Percentiles rank a stretch among this genome's conserved stretches.
These are phyloP conservation scores for Penicillium riverlandense DNA, from an alignment of 495 filamentous ascomycete genomes.

Conservation along the genomic window DNA sequence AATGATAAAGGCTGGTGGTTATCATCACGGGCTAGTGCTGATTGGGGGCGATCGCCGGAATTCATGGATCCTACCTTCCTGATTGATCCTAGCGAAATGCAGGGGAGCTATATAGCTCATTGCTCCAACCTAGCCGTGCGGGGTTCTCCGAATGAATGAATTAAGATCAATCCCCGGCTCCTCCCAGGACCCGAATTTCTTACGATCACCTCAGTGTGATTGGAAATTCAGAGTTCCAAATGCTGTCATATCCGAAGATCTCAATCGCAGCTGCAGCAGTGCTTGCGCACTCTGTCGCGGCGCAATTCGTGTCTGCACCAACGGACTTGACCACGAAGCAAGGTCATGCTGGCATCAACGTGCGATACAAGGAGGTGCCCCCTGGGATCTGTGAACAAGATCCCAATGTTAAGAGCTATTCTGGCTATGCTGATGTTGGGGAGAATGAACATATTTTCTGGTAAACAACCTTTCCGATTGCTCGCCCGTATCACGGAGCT, in stretches of 20 bases:
- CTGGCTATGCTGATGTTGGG: slow-evolving; percentile 57
- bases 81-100: slow-evolving; percentile 5
- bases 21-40: no score
- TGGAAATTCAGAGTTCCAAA: not conserved
- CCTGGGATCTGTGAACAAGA: slow-evolving; percentile 59
- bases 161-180: no score
- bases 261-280: not conserved
- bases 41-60: not conserved
- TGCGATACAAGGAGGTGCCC: slow-evolving; percentile 57
- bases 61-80: slow-evolving; percentile 5
- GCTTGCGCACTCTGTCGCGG: slow-evolving; percentile 6
- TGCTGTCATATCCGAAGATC: slow-evolving; percentile 2
- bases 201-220: not conserved
- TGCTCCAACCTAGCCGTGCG: not conserved
- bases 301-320: slow-evolving; percentile 55
- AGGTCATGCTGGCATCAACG: slow-evolving; percentile 44
- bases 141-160: not conserved
- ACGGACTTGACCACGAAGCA: slow-evolving; percentile 43
- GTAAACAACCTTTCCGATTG: slow-evolving; percentile 1
- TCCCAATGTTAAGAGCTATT: slow-evolving; percentile 57
- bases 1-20: no score
- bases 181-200: no score
- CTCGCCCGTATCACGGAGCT: no score
- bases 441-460: slow-evolving; percentile 59
- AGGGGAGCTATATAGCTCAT: slow-evolving; percentile 1